Conservation (phyloP, 2,329 filamentous ascomycete genomes). For the Calonectria crousiana region DNA sequence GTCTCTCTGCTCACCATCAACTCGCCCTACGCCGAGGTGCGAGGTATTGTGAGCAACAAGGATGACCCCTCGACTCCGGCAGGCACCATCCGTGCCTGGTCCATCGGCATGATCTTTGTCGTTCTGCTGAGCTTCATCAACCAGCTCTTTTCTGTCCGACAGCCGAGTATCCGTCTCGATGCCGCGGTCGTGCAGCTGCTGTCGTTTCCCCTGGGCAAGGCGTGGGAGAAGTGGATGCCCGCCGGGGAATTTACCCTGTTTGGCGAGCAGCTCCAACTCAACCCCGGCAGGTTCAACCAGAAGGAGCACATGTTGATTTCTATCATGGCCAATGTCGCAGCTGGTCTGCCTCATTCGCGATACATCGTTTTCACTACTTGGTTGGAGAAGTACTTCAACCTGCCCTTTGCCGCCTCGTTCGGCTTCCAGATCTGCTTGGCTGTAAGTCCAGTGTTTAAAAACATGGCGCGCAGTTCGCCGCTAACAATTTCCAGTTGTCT, state of each 20-base stretch:
- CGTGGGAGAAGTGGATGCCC: constrained; percentile 63
- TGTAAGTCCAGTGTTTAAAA: not conserved
- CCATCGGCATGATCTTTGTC: constrained; percentile 64
- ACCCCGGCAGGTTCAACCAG: constrained; percentile 67
- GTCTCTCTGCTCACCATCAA: constrained; percentile 64
- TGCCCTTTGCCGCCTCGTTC: constrained; percentile 60
- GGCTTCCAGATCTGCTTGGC: constrained; percentile 58
- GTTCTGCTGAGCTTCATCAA: constrained; percentile 64
- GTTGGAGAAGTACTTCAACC: constrained; percentile 63
- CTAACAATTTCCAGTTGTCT: constrained; percentile 56
- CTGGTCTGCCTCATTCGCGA: constrained; percentile 60
- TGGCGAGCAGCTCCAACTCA: constrained; percentile 62
- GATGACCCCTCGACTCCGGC: constrained; percentile 63
- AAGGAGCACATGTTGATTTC: constrained; percentile 73
- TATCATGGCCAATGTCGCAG: constrained; percentile 71
- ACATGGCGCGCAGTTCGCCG: not conserved
- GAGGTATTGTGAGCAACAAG: constrained; percentile 66
- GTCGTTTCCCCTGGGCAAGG: constrained; percentile 66
- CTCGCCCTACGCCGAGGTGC: constrained; percentile 68
- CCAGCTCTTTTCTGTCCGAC: constrained; percentile 69
- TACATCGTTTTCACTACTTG: constrained; percentile 64
- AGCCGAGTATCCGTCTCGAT: constrained; percentile 65
- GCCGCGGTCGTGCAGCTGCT: constrained; percentile 69
- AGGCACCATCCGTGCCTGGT: constrained; percentile 67
- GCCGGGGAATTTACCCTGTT: constrained; percentile 61